A percentile compares a stretch with the other conserved stretches of the same genome.
Evolutionary conservation across 2,329 filamentous ascomycete species (phyloP).

Genomic region (Aspergillus tamarii): DNA sequence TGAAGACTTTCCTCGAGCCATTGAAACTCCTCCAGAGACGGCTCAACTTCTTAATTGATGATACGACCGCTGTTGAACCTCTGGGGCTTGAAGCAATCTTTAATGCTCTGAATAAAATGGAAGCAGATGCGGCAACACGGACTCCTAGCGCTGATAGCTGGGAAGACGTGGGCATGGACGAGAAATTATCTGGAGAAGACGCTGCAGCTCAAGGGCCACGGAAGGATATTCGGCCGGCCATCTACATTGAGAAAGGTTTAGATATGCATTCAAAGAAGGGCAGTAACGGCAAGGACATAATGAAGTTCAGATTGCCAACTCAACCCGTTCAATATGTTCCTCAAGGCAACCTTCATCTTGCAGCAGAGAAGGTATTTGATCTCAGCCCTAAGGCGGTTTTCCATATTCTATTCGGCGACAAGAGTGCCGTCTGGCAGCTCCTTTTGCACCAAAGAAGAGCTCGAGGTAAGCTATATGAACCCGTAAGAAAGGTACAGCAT

Average conservation of each 20-base stretch:
- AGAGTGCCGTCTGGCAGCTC: slow-evolving; percentile 89
- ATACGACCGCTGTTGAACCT: slow-evolving; percentile 72
- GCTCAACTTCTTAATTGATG: slow-evolving; percentile 82
- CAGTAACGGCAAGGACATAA: slow-evolving; percentile 50
- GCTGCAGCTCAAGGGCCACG: slow-evolving; percentile 40
- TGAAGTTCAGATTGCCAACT: slow-evolving; percentile 79
- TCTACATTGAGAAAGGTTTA: slow-evolving; percentile 66
- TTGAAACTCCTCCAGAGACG: slow-evolving; percentile 79
- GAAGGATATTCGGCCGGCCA: slow-evolving; percentile 58
- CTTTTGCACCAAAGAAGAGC: slow-evolving; percentile 83
- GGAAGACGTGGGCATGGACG: slow-evolving; percentile 78
- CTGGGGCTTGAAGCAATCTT: slow-evolving; percentile 71
- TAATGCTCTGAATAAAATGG: slow-evolving; percentile 73
- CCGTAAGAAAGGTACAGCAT: neutral
- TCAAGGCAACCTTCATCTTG: slow-evolving; percentile 74
- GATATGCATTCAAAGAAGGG: slow-evolving; percentile 49
- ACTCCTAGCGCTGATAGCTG: slow-evolving; percentile 85
- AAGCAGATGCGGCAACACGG: slow-evolving; percentile 60
- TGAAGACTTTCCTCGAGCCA: slow-evolving; percentile 93
- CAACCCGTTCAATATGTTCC: slow-evolving; percentile 84
- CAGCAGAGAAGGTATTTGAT: slow-evolving; percentile 80
- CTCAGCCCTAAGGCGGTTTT: slow-evolving; percentile 94
- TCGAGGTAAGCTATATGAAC: slow-evolving; percentile 49
- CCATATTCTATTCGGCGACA: slow-evolving; percentile 95
- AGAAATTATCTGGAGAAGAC: slow-evolving; percentile 51